phyloP scores from a whole-genome alignment of 1,284 basidiomycete genomes.

The Stereum hirsutum region DNA sequence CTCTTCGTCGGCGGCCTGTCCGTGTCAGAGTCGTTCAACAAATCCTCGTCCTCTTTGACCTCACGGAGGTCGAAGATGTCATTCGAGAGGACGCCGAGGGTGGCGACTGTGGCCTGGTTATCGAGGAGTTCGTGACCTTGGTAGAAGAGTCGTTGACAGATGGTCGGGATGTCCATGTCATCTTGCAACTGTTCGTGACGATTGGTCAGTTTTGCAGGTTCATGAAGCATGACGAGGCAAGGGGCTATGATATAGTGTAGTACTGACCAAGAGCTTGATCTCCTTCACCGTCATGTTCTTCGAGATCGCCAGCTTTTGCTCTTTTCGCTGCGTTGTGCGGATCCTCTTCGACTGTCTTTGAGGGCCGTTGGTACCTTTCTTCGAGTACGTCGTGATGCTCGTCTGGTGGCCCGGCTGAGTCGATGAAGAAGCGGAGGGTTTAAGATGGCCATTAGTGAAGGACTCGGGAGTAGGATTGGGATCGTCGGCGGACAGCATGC shows the following conservation, averaged over 20 bases:
- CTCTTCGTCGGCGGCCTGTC: conserved; percentile 30
- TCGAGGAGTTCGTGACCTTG: conserved; percentile 55
- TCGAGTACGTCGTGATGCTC: conserved; percentile 21
- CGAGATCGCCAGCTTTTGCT: conserved; percentile 42
- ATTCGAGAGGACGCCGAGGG: conserved; percentile 53
- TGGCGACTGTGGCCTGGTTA: conserved; percentile 46
- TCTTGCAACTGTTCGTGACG: conserved; percentile 37
- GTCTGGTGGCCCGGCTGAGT: conserved; percentile 11
- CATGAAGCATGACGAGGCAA: neutral
- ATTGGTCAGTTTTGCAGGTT: neutral
- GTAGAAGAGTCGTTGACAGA: conserved; percentile 64
- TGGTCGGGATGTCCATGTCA: conserved; percentile 54
- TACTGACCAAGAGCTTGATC: conserved; percentile 59
- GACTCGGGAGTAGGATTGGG: conserved; percentile 20
- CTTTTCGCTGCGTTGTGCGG: conserved; percentile 39
- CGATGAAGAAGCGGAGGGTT: conserved; percentile 3
- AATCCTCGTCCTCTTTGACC: conserved; percentile 47
- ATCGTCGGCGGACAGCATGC: conserved; percentile 20
- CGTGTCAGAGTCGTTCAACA: conserved; percentile 40
- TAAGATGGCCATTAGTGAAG: conserved; percentile 10
- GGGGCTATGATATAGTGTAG: neutral
- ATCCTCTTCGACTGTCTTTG: conserved; percentile 59
- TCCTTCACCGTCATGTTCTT: conserved; percentile 68
- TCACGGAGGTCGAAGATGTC: conserved; percentile 60
- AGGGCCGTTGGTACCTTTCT: conserved; percentile 19